Evolutionary conservation across 371 early-diverging fungal genomes (phyloP), one percentile per base, ranked within the genome.

Genomic region (Mucor saturninus): DNA sequence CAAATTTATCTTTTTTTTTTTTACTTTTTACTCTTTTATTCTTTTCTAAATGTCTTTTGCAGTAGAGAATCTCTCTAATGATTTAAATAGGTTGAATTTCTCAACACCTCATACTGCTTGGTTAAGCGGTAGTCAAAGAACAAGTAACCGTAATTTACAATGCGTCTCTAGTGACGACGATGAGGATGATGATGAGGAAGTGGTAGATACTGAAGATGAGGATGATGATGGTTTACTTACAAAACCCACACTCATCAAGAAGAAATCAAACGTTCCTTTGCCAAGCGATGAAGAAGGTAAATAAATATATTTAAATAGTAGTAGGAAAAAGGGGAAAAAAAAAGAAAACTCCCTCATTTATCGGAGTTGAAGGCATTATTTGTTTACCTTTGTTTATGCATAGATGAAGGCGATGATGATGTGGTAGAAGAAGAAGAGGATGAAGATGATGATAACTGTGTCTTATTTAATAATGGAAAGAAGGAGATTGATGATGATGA

Each of bases 91-190:
- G 7, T 57, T 76, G 2, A 71, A 71, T 14, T 71, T 76, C 62
- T 67, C 65, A 54, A 38, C 43, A 15, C 40, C 43, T 35, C 45
- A 54, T 52, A 42, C 32, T 29, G 38, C 63, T 29, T 59, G 59
- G 59, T 39, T 59, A 14, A 29, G 15, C 15, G 51, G 59, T 59
- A 59, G 51, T 4, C 59, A 59, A 26, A 38, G 56, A 35, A 70
- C 55, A 49, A 66, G 62, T 32, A 67, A 61, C 43, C 72, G 76
- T 38, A 79, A 76, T 46, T 56, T 68, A 14, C 74, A 70, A 51
- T 72, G 70, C 49, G 62, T 79, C n/a, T 76, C 79, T 5, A 79
- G 79, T 32, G 79, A 79, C 56, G 76, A 76, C 54, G 79, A 79
- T 60, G 72, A 72, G 11, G 71, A 69, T 2, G 72, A 71, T 6